Base-by-base conservation (phyloP, 2,329 filamentous ascomycete species). In the Microcera coccophila region DNA sequence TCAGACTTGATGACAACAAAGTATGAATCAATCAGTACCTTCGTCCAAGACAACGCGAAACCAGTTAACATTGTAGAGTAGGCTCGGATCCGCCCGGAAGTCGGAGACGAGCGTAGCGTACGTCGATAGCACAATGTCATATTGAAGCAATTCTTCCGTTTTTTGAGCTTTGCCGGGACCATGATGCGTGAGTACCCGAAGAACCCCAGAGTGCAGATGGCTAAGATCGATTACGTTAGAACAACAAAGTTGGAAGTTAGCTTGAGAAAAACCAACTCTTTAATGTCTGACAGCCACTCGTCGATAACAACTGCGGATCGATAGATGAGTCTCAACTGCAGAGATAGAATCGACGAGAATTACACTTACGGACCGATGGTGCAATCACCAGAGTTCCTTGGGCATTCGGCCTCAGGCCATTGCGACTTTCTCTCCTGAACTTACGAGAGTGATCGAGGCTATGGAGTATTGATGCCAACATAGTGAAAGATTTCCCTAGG, bases 21-120 rank as follows among this genome's bases (percentile, higher is more conserved):
- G 4, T 14, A 14, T 22, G 22, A 12, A 2, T 15, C 17, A 21
- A 9, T 38, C 47, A 32, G 44, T 16, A 63, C 67, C 65, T 63
- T 72, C 68, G 43, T 71, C 68, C 16, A 70, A 49, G 16, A 71
- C 53, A 5, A 70, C 38, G 1, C 67, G 54, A 32, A 47, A 47
- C 64, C 65, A 70, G 17, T 36, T 36, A 4, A 36, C 11, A 1
- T 20, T n/a, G 10, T 18, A 45, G 1, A 53, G 18, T 1, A 28
- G 38, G 39, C 1, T 49, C 44, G 0, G 36, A 42, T 3, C 3
- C 32, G 14, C 26, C 28, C 35, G n/a, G n/a, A 33, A 50, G 1
- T 69, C 65, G 2, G 50, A 50, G 1, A 58, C 49, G 3, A 70
- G 36, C 1, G 61, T 65, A 2, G 62, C 58, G 46, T 69, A 70